A percentile compares a stretch with the other conserved stretches of the same genome.
These are phyloP conservation scores for Ajuga reptans DNA, from an alignment of 305 asterid species.

Conservation along the genomic window DNA sequence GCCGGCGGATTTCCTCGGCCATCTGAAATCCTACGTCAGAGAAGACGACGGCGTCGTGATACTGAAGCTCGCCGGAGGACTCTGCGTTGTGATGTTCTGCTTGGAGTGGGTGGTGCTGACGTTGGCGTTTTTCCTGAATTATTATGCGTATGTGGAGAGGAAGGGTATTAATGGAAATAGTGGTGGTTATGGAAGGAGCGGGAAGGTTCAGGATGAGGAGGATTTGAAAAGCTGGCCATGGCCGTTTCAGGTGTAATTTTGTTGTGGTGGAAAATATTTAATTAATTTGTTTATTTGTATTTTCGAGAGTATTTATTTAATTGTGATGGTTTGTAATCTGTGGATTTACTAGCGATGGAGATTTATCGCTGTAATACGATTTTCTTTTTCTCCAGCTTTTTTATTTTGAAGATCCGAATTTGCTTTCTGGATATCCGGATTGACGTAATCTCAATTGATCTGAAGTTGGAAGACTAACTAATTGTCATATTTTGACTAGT, in stretches of 20 bases:
- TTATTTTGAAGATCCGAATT: too few relatives aligned
- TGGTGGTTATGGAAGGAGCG: slow-evolving; percentile 29
- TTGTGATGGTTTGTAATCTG: slow-evolving; percentile 9
- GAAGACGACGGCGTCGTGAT: slow-evolving; percentile 78
- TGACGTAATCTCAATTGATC: too few relatives aligned
- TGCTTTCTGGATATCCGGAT: too few relatives aligned
- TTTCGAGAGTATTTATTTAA: not conserved
- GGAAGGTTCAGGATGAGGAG: slow-evolving; percentile 54
- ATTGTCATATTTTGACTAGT: too few relatives aligned
- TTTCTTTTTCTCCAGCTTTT: too few relatives aligned
- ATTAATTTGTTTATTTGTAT: not conserved
- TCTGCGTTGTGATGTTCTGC: slow-evolving; percentile 59
- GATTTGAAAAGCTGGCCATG: slow-evolving; percentile 89
- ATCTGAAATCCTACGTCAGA: slow-evolving; percentile 68
- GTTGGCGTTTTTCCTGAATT: slow-evolving; percentile 70
- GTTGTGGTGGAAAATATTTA: not conserved
- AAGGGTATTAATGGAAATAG: slow-evolving; percentile 26
- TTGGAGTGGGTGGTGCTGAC: slow-evolving; percentile 87
- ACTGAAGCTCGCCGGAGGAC: slow-evolving; percentile 64
- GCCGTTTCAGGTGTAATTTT: slow-evolving; percentile 62
- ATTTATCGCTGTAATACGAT: slow-evolving; percentile 23
- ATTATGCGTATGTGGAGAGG: slow-evolving; percentile 62
- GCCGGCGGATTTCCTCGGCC: slow-evolving; percentile 62
- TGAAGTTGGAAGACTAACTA: too few relatives aligned
- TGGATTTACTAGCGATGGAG: slow-evolving; percentile 22